These are phyloP conservation scores for Chlorokybus atmophyticus DNA, from an alignment of 139 green algal genomes.

Conservation along the genomic window DNA sequence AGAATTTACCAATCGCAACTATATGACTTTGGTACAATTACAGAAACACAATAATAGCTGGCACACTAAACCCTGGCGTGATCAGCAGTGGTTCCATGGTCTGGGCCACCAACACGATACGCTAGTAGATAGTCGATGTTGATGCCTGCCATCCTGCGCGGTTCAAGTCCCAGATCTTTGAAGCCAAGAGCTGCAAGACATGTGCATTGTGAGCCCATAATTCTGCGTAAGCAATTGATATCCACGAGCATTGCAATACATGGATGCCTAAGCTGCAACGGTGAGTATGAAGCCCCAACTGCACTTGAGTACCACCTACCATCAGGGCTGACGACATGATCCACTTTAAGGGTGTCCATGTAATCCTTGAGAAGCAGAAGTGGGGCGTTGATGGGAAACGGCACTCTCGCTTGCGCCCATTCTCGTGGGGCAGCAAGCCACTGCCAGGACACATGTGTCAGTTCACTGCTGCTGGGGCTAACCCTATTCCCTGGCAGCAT, in stretches of 20 bases:
- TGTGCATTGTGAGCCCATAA: too few species aligned
- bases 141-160: conserved; percentile 8
- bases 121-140: conserved; percentile 25
- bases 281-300: too few species aligned
- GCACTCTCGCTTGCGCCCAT: conserved; percentile 9
- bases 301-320: conserved; percentile 1
- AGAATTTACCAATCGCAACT: too few species aligned
- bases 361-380: conserved; percentile 24
- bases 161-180: conserved; percentile 15
- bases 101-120: conserved; percentile 22
- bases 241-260: too few species aligned
- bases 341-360: conserved; percentile 18
- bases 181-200: conserved; percentile 18
- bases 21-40: too few species aligned
- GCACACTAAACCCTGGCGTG: too few species aligned
- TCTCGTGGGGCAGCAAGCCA: conserved; percentile 15
- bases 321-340: conserved; percentile 13
- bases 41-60: too few species aligned
- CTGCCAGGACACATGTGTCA: too few species aligned
- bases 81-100: conserved; percentile 17
- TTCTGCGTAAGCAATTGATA: too few species aligned
- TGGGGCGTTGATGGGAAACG: conserved; percentile 14
- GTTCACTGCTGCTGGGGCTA: too few species aligned
- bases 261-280: too few species aligned
- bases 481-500: too few species aligned